Evolutionary conservation across 345 rosid genomes (phyloP).

Genomic region (Populus pruinosa): DNA sequence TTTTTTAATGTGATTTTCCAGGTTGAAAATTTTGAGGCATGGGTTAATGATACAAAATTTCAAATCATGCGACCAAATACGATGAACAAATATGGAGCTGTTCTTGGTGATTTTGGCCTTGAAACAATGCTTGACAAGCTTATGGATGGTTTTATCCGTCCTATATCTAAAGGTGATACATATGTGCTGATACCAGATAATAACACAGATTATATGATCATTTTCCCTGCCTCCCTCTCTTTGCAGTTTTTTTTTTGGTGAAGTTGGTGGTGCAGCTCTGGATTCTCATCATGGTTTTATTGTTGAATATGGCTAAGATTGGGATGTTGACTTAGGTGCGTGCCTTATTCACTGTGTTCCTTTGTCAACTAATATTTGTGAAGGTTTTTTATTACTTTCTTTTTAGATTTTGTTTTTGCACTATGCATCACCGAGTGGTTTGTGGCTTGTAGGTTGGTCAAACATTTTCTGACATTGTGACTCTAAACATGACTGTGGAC

Average conservation of each 20-base stretch:
- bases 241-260: conserved; percentile 76
- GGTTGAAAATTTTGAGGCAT: conserved; percentile 86
- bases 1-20: conserved; percentile 48
- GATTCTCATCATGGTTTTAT: conserved; percentile 97
- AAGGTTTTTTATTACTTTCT: too few relatives aligned
- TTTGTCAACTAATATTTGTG: too few relatives aligned
- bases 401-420: too few relatives aligned
- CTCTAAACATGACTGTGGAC: neutral
- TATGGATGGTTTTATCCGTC: conserved; percentile 74
- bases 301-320: conserved; percentile 83
- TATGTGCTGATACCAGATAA: neutral
- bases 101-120: conserved; percentile 93
- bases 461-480: neutral
- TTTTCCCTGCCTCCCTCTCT: neutral
- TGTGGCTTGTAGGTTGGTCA: neutral
- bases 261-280: conserved; percentile 69
- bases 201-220: neutral
- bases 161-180: conserved; percentile 62
- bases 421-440: neutral
- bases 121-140: conserved; percentile 81
- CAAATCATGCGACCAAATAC: conserved; percentile 94
- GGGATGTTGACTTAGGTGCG: conserved; percentile 88
- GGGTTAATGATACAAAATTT: conserved; percentile 69
- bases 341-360: neutral
- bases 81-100: conserved; percentile 86